Evolutionary conservation across 176 grass and related monocot genomes (phyloP).

Genomic region (Oryza brachyantha): DNA sequence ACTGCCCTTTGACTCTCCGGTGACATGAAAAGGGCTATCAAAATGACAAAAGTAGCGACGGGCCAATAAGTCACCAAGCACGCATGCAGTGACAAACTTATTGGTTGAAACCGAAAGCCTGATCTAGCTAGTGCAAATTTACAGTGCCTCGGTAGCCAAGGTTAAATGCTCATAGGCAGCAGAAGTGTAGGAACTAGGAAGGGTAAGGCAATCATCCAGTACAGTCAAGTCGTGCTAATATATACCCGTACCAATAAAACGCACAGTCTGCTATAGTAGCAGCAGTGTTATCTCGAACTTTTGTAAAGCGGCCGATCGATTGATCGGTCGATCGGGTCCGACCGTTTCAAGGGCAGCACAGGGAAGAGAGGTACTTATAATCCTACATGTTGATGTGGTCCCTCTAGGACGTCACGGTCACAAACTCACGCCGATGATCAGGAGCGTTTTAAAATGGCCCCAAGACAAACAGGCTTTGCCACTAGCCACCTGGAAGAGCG

Average conservation of each 20-base stretch:
- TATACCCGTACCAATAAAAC: neutral
- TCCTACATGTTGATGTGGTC: conserved; percentile 12
- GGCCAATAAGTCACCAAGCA: neutral
- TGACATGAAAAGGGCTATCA: neutral
- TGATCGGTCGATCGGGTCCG: too few species aligned
- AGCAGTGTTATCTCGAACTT: neutral
- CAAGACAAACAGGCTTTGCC: conserved; percentile 23
- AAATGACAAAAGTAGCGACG: conserved; percentile 25
- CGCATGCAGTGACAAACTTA: neutral
- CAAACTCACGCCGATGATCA: neutral
- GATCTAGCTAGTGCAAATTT: neutral
- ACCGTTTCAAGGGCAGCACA: neutral
- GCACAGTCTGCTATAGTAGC: neutral
- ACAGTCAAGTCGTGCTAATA: too few species aligned
- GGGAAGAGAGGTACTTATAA: neutral
- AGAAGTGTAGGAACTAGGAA: neutral
- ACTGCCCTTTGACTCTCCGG: neutral
- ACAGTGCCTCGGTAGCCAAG: neutral
- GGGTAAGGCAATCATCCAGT: neutral
- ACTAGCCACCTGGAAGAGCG: neutral
- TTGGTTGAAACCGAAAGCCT: neutral
- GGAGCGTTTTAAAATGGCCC: neutral
- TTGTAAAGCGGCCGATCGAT: neutral
- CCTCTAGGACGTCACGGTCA: conserved; percentile 2
- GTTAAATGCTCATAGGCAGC: neutral